Evolutionary conservation across 495 filamentous ascomycete species (phyloP), one percentile per base, ranked within the genome.

Genomic region (Aspergillus sclerotioniger): DNA sequence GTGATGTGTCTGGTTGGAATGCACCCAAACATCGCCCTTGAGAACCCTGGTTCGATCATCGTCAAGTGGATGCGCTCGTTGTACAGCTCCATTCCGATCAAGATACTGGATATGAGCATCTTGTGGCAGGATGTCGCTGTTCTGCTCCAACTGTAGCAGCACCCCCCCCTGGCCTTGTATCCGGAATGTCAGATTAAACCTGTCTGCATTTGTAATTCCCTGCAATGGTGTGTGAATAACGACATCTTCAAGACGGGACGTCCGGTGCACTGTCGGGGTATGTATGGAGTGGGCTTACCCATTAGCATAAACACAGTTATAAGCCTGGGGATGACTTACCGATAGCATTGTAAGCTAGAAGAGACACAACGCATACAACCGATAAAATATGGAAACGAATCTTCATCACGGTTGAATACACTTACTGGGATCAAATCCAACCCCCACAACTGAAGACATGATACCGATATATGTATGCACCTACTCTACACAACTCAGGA

Each of bases 1-100:
- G 39, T 80, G 78, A 90, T 89, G 92, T 1, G n/a, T 13, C 13
- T 31, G 20, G 28, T 28, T 8, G 0, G 12, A 10, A 13, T 46
- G 17, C 41, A 35, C 16, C 32, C 43, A 51, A n/a, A 54, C 59
- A 2, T 0, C 12, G 0, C 62, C 62, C 31, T 49, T 51, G 29
- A 59, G 57, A 0, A 62, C 56, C 9, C 50, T 55, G 8, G 53
- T 8, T 8, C 21, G 28, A 1, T 28, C 5, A 6, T 32, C 35
- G 8, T 20, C 17, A 0, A 65, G 16, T 0, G 25, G 1, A 7
- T 59, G 56, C 3, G 49, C 41, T 8, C 46, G 32, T 20, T 6
- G 16, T n/a, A 52, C 15, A 0, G 6, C 7, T 1, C 57, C 58
- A 17, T 28, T 45, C 12, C 9, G 0, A 19, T 51, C 56, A 6